Base-by-base conservation (phyloP, 2,329 filamentous ascomycete species). In the Gaeumannomyces tritici region DNA sequence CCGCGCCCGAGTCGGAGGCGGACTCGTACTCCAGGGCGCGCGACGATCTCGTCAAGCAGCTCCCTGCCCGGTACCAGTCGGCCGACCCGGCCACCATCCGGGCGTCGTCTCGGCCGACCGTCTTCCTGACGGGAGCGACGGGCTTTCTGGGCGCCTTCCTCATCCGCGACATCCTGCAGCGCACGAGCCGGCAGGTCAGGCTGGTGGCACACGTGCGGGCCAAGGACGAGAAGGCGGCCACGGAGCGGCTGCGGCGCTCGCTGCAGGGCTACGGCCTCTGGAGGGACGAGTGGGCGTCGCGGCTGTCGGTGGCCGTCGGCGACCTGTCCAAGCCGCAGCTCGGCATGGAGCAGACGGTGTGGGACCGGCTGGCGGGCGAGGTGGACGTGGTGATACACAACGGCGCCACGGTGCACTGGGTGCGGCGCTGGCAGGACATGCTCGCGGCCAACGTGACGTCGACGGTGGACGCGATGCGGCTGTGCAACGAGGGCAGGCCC, bases 121-220 rank as follows among this genome's bases (percentile, higher is more conserved):
- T 95, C 13, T 89, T 97, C 73, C 76, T 97, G 6, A 97, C 93
- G 3, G 92, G 93, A 56, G 91, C 90, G 4, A 97, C 93, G 6
- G 93, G 93, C 2, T 97, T 97, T 79, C 75, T 97, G 26, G 93
- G 93, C 31, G 83, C 90, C 0, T 96, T 92, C 70, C 79, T 97
- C 13, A 77, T 96, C 35, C 83, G 83, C 62, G 90, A 96, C 62
- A 75, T 96, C 1, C 80, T 97, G 1, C 82, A 83, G 54, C 80
- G 88, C 28, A 76, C 78, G 12, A 76, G 76, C 21, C 81, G 77
- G 24, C 74, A 76, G 24, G 77, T 84, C 18, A 87, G 83, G 66
- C 80, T 96, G 12, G 85, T 96, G 63, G 86, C 88, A 0, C 87
- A 93, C 63, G 88, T 96, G 4, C 88, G 92, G 61, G 86, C 86